Evolutionary conservation across 192 early-diverging fungal species (phyloP), one percentile per base, ranked within the genome.

Genomic region (Funneliformis mosseae): DNA sequence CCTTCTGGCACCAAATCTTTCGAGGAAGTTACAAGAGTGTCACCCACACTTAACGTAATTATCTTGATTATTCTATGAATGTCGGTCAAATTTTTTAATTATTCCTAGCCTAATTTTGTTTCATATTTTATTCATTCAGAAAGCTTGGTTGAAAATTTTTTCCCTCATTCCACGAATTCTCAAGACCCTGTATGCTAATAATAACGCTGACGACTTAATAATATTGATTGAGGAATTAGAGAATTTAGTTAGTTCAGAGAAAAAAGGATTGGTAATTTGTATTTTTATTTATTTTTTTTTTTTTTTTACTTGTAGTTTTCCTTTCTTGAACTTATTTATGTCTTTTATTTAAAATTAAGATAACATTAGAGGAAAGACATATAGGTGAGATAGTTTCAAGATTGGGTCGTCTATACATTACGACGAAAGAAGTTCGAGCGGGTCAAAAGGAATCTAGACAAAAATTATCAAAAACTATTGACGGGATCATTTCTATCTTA

Each of bases 21-120:
- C 18, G 85, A 89, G 74, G 77, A 83, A 45, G 41, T 88, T 23
- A 85, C 83, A 18, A 85, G 86, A 16, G 77, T 85, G 16, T 76
- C 89, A 0, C 27, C 77, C 2, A 85, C 81, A 16, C 81, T 81
- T 55, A 83, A 87, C 62, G 85, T 81, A 78, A 66, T 71, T 16
- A 72, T 59, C 77, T 14, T 76, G 76, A 42, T 80, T 77, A 77
- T 16, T 70, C 74, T 39, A 61, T 82, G n/a, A n/a, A 45, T 60
- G 63, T 14, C 48, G 66, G 10, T 38, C 82, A 61, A 59, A 82
- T 71, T 63, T 62, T 41, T 69, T 12, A 16, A 23, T 50, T 21
- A 21, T 4, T n/a, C 9, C 11, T 41, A 78, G 23, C 23, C 2
- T 27, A 43, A 70, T 43, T n/a, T 74, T n/a, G 46, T 79, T 28